Percentiles rank a stretch among this genome's conserved stretches.
These are phyloP conservation scores for Trametes sp. DNA, from an alignment of 1,284 basidiomycete species.

Conservation along the genomic window DNA sequence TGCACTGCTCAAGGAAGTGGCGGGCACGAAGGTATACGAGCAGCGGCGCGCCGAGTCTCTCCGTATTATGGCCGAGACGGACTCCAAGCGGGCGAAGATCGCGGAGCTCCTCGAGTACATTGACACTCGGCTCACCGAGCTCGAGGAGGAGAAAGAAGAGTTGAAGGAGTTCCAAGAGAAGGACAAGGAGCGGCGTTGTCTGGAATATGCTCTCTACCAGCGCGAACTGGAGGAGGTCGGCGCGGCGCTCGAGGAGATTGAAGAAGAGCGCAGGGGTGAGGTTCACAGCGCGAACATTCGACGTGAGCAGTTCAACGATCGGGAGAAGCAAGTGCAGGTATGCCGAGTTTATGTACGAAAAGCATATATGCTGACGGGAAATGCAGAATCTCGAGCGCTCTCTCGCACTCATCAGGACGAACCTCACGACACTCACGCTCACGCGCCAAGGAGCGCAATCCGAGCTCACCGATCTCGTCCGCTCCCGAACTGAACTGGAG, in stretches of 20 bases:
- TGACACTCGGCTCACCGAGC: constrained; percentile 87
- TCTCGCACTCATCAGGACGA: constrained; percentile 76
- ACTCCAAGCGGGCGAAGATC: constrained; percentile 92
- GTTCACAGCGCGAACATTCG: constrained; percentile 85
- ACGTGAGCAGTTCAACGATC: constrained; percentile 81
- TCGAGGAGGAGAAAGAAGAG: constrained; percentile 98
- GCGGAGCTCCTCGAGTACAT: constrained; percentile 91
- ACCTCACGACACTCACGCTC: constrained; percentile 71
- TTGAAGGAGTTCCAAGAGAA: constrained; percentile 96
- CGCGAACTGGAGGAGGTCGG: constrained; percentile 91
- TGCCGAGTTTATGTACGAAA: constrained; percentile 32
- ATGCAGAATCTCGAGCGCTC: constrained; percentile 75
- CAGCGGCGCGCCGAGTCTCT: constrained; percentile 92
- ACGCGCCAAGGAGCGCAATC: constrained; percentile 77
- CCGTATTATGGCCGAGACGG: constrained; percentile 97
- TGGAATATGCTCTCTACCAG: constrained; percentile 96
- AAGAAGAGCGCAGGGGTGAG: constrained; percentile 84
- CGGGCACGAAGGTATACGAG: constrained; percentile 98
- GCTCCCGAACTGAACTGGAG: constrained; percentile 81
- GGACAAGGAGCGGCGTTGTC: constrained; percentile 92
- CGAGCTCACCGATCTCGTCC: constrained; percentile 83
- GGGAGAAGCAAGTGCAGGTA: constrained; percentile 87
- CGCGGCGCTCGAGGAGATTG: constrained; percentile 83
- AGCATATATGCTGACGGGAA: constrained; percentile 3
- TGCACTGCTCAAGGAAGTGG: constrained; percentile 95